Conservation (phyloP, 2,329 filamentous ascomycete species). For the Anthostomella pinea region DNA sequence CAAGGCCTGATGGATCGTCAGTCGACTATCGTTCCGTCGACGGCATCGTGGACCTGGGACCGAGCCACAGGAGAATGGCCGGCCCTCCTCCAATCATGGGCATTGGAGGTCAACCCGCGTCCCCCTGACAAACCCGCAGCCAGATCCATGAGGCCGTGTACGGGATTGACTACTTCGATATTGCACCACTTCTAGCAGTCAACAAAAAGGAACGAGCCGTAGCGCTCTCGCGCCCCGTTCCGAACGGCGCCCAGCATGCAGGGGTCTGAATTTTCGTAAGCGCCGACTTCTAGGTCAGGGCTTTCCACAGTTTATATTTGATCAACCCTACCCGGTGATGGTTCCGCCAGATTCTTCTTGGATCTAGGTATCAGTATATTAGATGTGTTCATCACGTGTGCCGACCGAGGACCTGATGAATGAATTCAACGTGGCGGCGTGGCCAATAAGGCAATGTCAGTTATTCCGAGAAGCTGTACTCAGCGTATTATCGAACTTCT, state of each 20-base stretch:
- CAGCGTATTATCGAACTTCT: too few species aligned
- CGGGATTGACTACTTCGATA: constrained; percentile 28
- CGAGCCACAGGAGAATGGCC: too few species aligned
- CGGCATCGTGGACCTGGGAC: constrained; percentile 12
- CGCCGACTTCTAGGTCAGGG: constrained; percentile 23
- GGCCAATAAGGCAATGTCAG: too few species aligned
- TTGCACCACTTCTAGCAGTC: constrained; percentile 21
- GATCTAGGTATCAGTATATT: constrained; percentile 9
- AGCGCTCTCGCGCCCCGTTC: constrained; percentile 22
- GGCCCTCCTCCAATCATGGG: too few species aligned
- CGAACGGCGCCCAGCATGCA: constrained; percentile 21
- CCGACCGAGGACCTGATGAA: too few species aligned
- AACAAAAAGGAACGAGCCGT: constrained; percentile 21
- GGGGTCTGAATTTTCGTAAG: constrained; percentile 28
- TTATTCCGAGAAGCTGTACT: too few species aligned
- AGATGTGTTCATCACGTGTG: too few species aligned
- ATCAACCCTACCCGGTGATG: too few species aligned
- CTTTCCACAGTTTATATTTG: constrained; percentile 26
- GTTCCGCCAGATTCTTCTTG: constrained; percentile 30
- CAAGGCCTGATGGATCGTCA: constrained; percentile 22
- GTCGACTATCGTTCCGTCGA: constrained; percentile 15
- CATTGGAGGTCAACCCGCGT: constrained; percentile 29
- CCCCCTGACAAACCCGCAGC: constrained; percentile 27
- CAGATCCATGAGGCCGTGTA: constrained; percentile 26
- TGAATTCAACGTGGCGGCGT: too few species aligned